Evolutionary conservation across 2,329 filamentous ascomycete genomes (phyloP).

Genomic region (Ilyonectria robusta): DNA sequence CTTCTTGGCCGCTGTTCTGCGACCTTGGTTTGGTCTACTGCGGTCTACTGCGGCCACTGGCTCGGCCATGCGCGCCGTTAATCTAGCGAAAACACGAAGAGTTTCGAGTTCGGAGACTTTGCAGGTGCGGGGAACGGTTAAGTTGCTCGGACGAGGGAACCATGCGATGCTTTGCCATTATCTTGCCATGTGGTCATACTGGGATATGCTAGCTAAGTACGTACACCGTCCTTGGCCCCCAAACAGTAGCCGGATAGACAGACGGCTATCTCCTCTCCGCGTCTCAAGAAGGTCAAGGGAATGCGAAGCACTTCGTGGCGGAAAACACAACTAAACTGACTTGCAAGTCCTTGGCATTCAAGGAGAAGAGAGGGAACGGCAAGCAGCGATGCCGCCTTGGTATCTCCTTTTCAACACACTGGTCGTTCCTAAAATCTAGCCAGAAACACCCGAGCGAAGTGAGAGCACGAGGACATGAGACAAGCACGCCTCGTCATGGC

Average conservation of each 20-base stretch:
- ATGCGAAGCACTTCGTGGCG: background rate
- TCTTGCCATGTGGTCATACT: background rate
- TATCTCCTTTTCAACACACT: background rate
- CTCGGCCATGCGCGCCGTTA: slow-evolving; percentile 28
- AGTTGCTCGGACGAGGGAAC: slow-evolving; percentile 14
- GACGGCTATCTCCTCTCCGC: background rate
- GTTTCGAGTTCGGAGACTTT: slow-evolving; percentile 9
- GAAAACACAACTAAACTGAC: background rate
- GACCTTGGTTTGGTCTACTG: slow-evolving; percentile 9
- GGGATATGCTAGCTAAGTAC: slow-evolving; percentile 10
- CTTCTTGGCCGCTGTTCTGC: slow-evolving; percentile 14
- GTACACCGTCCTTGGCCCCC: background rate
- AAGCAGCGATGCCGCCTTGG: background rate
- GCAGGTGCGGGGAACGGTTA: background rate
- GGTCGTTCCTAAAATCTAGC: background rate
- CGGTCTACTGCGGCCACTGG: slow-evolving; percentile 12
- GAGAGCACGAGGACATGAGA: background rate
- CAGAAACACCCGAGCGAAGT: background rate
- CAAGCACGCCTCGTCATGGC: background rate
- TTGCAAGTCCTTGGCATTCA: background rate
- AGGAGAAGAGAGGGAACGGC: background rate
- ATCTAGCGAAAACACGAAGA: slow-evolving; percentile 11
- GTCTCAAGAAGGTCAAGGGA: background rate
- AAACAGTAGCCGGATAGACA: background rate
- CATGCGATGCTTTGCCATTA: slow-evolving; percentile 5